phyloP scores from a whole-genome alignment of 768 basidiomycete species.

The Tremella yokohamensis region DNA sequence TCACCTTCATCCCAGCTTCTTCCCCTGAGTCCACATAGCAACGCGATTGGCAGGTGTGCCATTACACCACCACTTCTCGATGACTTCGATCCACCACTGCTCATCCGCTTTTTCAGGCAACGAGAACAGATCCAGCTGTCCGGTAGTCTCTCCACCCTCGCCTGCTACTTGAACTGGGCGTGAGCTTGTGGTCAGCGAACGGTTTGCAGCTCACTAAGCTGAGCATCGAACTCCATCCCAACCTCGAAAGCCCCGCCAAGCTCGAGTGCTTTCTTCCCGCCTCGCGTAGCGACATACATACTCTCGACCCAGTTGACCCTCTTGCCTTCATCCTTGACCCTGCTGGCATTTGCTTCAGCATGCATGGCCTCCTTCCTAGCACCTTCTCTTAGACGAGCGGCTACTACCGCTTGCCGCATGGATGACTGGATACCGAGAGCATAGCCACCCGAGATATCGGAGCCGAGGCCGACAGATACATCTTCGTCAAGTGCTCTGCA shows the following conservation, averaged over 20 bases:
- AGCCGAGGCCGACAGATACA: constrained; percentile 74
- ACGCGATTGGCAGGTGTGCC: constrained; percentile 67
- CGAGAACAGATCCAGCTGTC: constrained; percentile 70
- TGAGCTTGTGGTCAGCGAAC: constrained; percentile 51
- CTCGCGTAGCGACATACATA: constrained; percentile 74
- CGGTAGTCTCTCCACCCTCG: constrained; percentile 55
- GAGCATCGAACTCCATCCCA: constrained; percentile 49
- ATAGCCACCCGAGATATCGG: constrained; percentile 84
- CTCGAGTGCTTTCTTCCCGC: constrained; percentile 69
- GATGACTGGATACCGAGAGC: constrained; percentile 68
- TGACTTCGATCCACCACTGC: constrained; percentile 55
- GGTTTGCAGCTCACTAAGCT: constrained; percentile 28
- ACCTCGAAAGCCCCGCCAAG: constrained; percentile 51
- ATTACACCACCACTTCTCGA: constrained; percentile 90
- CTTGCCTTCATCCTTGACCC: constrained; percentile 43
- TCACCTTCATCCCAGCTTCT: background rate
- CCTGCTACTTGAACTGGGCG: constrained; percentile 54
- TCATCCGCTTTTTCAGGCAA: constrained; percentile 16
- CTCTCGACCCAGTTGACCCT: constrained; percentile 77
- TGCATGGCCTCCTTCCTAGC: constrained; percentile 6
- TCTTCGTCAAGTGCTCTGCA: constrained; percentile 65
- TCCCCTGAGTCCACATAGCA: constrained; percentile 74
- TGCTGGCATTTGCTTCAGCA: background rate
- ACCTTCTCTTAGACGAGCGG: constrained; percentile 68
- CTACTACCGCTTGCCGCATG: constrained; percentile 74